Evolutionary conservation across 176 grass and related monocot species (phyloP).

Genomic region (Hordeum vulgare): MorexV3_pseudomolecules_assembly NC_058518.1:263298069-263298568

Average conservation of each 20-base stretch:
- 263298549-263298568: neutral
- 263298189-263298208: slow-evolving; percentile 49
- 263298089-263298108: slow-evolving; percentile 25
- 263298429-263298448: neutral
- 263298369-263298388: neutral
- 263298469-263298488: neutral
- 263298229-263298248: slow-evolving; percentile 3
- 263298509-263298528: neutral
- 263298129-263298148: slow-evolving; percentile 39
- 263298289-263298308: slow-evolving; percentile 23
- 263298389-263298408: neutral
- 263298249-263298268: neutral
- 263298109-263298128: slow-evolving; percentile 35
- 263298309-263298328: neutral
- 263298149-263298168: slow-evolving; percentile 36
- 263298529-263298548: neutral
- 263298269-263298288: neutral
- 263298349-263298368: neutral
- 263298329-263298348: neutral
- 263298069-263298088: neutral
- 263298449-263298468: neutral
- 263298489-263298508: neutral
- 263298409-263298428: neutral
- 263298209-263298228: slow-evolving; percentile 40
- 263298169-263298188: slow-evolving; percentile 18